Base-by-base conservation (phyloP, 1,284 basidiomycete species). In the Neolentinus lepideus region DNA sequence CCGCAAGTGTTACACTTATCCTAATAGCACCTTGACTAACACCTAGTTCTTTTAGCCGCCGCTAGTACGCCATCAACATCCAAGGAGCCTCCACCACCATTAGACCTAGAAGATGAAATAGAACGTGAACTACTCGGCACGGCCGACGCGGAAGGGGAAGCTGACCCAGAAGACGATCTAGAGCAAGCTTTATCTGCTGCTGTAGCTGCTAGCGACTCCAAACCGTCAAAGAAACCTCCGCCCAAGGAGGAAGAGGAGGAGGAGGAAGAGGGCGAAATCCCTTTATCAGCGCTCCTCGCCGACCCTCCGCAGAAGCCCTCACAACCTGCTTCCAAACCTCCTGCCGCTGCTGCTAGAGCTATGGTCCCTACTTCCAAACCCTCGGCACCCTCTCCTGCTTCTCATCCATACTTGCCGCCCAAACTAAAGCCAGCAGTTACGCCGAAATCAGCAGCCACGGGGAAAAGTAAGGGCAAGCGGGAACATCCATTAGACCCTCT, bases 1-100 rank as follows among this genome's bases (percentile, higher is more conserved):
- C 8, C 70, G 68, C 50, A 76, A 81, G 47, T 74, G 81, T 84
- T 67, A 60, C 77, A 64, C 31, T 35, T 38, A 36, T 46, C 2
- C 36, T 35, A 55, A 26, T 50, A n/a, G 38, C 38, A 16, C n/a
- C 3, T 6, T 6, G 12, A n/a, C n/a, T 53, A 27, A 47, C 4
- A 21, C 11, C 16, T 19, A 19, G 25, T 14, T 3, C n/a, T 59
- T 61, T n/a, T 56, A 10, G 57, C 55, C n/a, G 52, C 56, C 54
- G 53, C 52, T 9, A 53, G 54, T 22, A 58, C 61, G 21, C 26
- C 36, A 6, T 31, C 51, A 8, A n/a, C 47, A 12, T 25, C 22
- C 22, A 29, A 50, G 22, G 27, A 50, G 22, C 47, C 47, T 12
- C 8, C 16, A 25, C 24, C 11, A 11, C 12, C 22, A 9, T 35